phyloP scores from a whole-genome alignment of 768 basidiomycete genomes.

The Amanita exitialis region DNA sequence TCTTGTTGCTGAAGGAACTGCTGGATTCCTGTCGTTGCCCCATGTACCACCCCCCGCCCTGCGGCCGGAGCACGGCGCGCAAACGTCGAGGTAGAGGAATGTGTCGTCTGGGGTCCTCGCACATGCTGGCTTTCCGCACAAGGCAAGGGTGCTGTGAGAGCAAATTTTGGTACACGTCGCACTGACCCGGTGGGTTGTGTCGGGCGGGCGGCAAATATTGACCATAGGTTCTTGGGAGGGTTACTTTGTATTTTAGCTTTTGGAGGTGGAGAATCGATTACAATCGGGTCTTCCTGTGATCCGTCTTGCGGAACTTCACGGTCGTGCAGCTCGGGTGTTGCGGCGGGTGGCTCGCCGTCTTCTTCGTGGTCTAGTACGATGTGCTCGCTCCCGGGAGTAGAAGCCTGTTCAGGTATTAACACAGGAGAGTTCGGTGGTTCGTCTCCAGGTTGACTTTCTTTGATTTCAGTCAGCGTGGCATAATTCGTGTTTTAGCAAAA shows the following conservation, averaged over 20 bases:
- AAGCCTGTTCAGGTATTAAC: neutral
- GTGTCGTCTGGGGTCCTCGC: conserved; percentile 42
- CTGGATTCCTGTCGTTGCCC: neutral
- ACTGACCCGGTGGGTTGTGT: conserved; percentile 9
- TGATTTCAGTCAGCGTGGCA: neutral
- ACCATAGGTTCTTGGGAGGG: conserved; percentile 24
- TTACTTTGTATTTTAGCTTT: conserved; percentile 13
- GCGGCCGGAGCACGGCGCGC: neutral
- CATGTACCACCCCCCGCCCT: neutral
- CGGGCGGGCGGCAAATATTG: conserved; percentile 33
- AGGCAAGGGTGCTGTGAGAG: conserved; percentile 35
- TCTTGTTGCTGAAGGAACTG: neutral
- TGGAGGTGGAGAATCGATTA: conserved; percentile 33
- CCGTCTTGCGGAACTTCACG: conserved; percentile 3
- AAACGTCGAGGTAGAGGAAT: conserved; percentile 10
- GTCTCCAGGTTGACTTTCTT: neutral
- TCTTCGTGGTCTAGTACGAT: conserved; percentile 4
- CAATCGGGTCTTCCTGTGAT: conserved; percentile 30
- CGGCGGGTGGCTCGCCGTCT: neutral
- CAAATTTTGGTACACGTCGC: conserved; percentile 7
- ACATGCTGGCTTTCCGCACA: conserved; percentile 45
- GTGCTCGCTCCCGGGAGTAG: neutral
- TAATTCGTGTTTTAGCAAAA: neutral
- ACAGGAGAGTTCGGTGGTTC: conserved; percentile 2
- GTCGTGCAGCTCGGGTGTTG: neutral